Evolutionary conservation across 495 filamentous ascomycete genomes (phyloP), one percentile per base, ranked within the genome.

Genomic region (Podospora comata): DNA sequence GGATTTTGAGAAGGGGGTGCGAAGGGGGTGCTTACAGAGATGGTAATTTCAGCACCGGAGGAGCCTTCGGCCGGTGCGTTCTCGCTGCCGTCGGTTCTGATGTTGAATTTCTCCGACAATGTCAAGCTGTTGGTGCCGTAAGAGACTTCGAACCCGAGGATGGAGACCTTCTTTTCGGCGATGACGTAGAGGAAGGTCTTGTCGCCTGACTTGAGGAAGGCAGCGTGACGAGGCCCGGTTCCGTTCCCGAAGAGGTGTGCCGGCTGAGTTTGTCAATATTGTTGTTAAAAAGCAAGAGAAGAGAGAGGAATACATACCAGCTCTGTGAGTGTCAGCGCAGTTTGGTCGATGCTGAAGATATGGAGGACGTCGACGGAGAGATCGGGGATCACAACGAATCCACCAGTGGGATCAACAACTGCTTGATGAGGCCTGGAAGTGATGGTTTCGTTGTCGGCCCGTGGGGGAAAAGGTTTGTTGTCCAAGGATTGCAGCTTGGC

Each of bases 401-500:
- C 72, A 0, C 82, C 86, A 0, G 88, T 89, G 18, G 91, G 91
- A 73, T 94, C 91, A 27, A 92, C 74, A 70, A 92, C 71, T 32
- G 84, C 86, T 65, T 90, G 78, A 71, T 94, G 91, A 11, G 90
- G 90, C 72, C 90, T 90, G n/a, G 91, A 90, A 26, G 87, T 86
- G 4, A 65, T 68, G 5, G 85, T 78, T 34, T 80, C 71, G 59
- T 83, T 70, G n/a, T 85, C 85, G 0, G 85, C 84, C 5, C 71
- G 67, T 48, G 16, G 79, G 70, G 64, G 86, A 72, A 26, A 81
- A 92, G 44, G 75, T 80, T 68, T 86, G 81, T 65, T 77, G 79
- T 69, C 88, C 80, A 26, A 85, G 67, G 19, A 76, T 67, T 4
- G 74, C 65, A 39, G 87, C 72, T 11, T 71, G 23, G 73, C 67